Evolutionary conservation across 805 yeast genomes (phyloP).

Genomic region (Metschnikowia noctiluminum): DNA sequence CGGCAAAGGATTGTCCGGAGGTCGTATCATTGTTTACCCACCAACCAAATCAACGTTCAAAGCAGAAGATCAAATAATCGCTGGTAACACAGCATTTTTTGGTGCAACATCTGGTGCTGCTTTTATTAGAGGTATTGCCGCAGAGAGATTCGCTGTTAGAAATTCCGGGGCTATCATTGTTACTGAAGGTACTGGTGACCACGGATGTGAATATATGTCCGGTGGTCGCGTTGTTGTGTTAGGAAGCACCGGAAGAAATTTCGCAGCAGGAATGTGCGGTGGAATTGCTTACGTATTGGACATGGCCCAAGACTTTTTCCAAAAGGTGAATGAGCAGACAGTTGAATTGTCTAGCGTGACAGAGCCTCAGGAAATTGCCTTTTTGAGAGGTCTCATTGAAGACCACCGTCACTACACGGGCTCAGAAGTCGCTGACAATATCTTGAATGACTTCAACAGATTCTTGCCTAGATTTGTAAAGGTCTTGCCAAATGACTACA

Average conservation of each 20-base stretch:
- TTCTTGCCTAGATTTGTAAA: constrained; percentile 86
- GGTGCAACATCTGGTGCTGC: constrained; percentile 97
- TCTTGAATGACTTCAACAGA: constrained; percentile 84
- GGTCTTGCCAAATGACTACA: constrained; percentile 89
- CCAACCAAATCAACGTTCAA: constrained; percentile 80
- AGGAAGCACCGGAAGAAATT: constrained; percentile 88
- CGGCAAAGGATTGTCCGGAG: constrained; percentile 96
- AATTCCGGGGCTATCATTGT: constrained; percentile 98
- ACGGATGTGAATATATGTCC: constrained; percentile 99
- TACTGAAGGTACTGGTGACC: constrained; percentile 96
- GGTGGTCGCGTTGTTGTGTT: constrained; percentile 96
- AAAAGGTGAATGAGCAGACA: constrained; percentile 74
- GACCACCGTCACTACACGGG: constrained; percentile 95
- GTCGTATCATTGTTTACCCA: constrained; percentile 88
- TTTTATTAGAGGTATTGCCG: constrained; percentile 94
- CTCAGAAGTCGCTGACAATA: constrained; percentile 82
- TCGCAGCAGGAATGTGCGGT: constrained; percentile 98
- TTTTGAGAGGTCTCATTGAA: constrained; percentile 86
- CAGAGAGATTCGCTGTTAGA: constrained; percentile 97
- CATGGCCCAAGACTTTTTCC: constrained; percentile 86
- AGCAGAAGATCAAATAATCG: constrained; percentile 93
- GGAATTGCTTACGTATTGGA: constrained; percentile 97
- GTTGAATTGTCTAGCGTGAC: constrained; percentile 74
- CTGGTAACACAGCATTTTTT: constrained; percentile 96
- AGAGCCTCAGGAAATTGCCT: constrained; percentile 92